A percentile compares a stretch with the other conserved stretches of the same genome.
Evolutionary conservation across 768 basidiomycete species (phyloP).

Genomic region (Rhodotorula kratochvilovae): DNA sequence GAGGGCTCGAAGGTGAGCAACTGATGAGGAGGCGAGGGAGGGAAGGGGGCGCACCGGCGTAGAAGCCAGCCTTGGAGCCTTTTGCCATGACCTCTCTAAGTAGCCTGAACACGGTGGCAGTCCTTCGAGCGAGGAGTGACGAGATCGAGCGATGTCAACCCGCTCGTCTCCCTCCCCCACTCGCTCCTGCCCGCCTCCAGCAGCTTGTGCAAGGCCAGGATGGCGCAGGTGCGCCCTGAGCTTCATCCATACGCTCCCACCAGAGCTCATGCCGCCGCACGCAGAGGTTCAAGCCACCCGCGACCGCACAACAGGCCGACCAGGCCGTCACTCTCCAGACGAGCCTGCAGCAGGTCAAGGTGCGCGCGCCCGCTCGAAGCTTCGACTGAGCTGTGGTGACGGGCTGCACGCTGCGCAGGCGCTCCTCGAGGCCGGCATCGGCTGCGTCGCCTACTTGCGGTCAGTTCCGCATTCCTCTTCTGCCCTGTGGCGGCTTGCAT

Average conservation of each 20-base stretch:
- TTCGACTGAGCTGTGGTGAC: neutral
- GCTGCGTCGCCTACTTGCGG: slow-evolving; percentile 40
- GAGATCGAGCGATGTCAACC: neutral
- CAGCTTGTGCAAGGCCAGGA: neutral
- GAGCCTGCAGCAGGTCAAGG: slow-evolving; percentile 20
- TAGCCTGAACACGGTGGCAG: slow-evolving; percentile 3
- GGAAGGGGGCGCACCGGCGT: slow-evolving; percentile 23
- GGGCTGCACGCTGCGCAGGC: neutral
- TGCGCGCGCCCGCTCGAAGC: neutral
- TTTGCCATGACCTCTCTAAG: neutral
- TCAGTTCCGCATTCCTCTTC: neutral
- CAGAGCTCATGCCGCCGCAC: neutral
- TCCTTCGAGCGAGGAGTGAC: neutral
- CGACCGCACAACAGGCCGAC: neutral
- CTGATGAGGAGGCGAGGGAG: neutral
- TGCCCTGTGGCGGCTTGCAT: neutral
- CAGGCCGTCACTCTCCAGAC: slow-evolving; percentile 9
- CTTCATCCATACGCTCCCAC: neutral
- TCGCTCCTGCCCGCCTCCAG: no score
- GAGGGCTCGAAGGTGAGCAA: neutral
- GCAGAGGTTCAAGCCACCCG: slow-evolving; percentile 28
- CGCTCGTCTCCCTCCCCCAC: neutral
- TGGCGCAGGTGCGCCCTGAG: slow-evolving; percentile 14
- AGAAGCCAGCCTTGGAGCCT: slow-evolving; percentile 19
- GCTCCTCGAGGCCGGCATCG: slow-evolving; percentile 37